These are phyloP conservation scores for Pisolithus microcarpus DNA, from an alignment of 768 basidiomycete genomes.

Conservation along the genomic window DNA sequence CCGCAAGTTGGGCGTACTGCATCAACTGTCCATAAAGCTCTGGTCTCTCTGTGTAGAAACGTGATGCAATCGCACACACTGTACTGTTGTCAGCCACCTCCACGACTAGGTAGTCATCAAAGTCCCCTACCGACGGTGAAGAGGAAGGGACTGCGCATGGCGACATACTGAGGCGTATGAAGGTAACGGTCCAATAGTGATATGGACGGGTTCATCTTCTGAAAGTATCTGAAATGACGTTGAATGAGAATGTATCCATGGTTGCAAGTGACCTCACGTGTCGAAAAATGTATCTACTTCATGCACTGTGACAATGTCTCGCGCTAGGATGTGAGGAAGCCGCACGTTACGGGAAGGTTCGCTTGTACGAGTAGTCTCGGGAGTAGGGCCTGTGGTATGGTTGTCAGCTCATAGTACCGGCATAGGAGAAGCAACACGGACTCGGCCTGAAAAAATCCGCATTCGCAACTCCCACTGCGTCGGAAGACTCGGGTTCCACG, in stretches of 20 bases:
- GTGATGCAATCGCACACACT: constrained; percentile 86
- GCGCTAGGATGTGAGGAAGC: constrained; percentile 57
- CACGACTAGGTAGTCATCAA: background rate
- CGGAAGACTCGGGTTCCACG: constrained; percentile 39
- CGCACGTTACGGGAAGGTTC: constrained; percentile 39
- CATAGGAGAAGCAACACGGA: constrained; percentile 24
- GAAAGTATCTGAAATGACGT: constrained; percentile 50
- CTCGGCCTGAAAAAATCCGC: constrained; percentile 62
- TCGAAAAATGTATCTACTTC: constrained; percentile 70
- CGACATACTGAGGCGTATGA: constrained; percentile 77
- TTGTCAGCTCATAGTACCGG: background rate
- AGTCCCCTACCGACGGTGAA: constrained; percentile 79
- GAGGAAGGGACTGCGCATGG: constrained; percentile 80
- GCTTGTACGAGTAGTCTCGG: constrained; percentile 34
- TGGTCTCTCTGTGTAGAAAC: constrained; percentile 67
- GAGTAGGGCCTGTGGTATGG: constrained; percentile 31
- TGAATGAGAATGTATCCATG: background rate
- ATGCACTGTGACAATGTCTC: constrained; percentile 51
- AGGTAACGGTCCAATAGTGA: constrained; percentile 75
- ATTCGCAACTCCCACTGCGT: constrained; percentile 59
- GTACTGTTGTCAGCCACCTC: constrained; percentile 7
- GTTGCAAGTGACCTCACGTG: constrained; percentile 39
- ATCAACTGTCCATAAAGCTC: constrained; percentile 65
- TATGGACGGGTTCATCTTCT: constrained; percentile 71
- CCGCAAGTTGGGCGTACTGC: constrained; percentile 70